A percentile compares a stretch with the other conserved stretches of the same genome.
Evolutionary conservation across 1,139 yeast genomes (phyloP).

Genomic region (Geotrichum citri-aurantii): DNA sequence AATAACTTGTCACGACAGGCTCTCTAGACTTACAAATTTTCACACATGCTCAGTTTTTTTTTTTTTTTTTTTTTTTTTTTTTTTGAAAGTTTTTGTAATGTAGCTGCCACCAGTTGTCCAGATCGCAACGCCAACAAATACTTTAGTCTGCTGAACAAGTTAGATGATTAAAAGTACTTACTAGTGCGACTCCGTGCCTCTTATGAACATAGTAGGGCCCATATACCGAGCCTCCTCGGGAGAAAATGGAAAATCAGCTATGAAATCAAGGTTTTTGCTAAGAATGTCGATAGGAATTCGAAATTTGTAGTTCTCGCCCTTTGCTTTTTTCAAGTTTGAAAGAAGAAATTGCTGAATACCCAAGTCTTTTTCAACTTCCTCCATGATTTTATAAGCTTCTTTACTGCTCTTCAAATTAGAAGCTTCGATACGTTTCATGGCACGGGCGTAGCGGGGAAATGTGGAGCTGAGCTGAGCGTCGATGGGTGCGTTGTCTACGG

Average conservation of each 20-base stretch:
- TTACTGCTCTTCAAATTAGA: constrained; percentile 46
- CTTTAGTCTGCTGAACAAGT: background rate
- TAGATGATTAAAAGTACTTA: constrained; percentile 19
- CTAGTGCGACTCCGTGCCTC: constrained; percentile 73
- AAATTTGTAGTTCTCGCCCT: constrained; percentile 29
- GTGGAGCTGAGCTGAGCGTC: constrained; percentile 52
- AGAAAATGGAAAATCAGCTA: constrained; percentile 76
- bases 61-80: no score
- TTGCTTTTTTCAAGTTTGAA: constrained; percentile 55
- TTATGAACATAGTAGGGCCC: constrained; percentile 70
- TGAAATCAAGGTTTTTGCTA: constrained; percentile 54
- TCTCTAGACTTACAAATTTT: background rate
- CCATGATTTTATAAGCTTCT: constrained; percentile 64
- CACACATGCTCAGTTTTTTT: background rate
- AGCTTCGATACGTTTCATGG: constrained; percentile 46
- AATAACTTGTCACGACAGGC: background rate
- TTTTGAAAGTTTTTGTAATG: background rate
- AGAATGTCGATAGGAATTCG: constrained; percentile 68
- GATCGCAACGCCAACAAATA: background rate
- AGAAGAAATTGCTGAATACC: constrained; percentile 73
- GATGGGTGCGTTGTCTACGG: constrained; percentile 90
- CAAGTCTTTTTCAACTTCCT: constrained; percentile 38
- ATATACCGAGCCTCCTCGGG: constrained; percentile 51
- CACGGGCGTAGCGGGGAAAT: constrained; percentile 63
- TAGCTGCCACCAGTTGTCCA: background rate